Evolutionary conservation across 2,329 filamentous ascomycete species (phyloP).

Genomic region (Capronia americana): DNA sequence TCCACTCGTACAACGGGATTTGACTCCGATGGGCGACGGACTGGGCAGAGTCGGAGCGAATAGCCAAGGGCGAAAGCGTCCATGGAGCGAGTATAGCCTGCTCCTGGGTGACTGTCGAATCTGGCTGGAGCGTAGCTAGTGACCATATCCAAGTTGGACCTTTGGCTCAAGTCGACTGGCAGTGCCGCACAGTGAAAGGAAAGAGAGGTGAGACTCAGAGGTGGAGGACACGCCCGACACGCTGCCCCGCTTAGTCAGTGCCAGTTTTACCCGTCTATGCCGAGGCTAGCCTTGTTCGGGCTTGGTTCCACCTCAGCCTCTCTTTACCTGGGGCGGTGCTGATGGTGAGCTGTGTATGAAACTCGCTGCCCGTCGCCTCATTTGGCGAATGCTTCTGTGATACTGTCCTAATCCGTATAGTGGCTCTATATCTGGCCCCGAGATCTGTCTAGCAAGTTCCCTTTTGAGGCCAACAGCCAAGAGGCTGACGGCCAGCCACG

Average conservation of each 20-base stretch:
- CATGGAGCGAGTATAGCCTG: not conserved
- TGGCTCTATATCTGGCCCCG: conserved; percentile 21
- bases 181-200: not conserved
- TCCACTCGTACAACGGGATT: conserved; percentile 2
- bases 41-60: conserved; percentile 1
- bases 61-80: not conserved
- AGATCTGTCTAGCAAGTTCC: not conserved
- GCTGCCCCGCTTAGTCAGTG: conserved; percentile 26
- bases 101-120: not conserved
- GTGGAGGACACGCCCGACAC: not conserved
- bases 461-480: conserved; percentile 5
- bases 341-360: conserved; percentile 10
- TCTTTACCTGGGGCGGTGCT: conserved; percentile 23
- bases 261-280: conserved; percentile 13
- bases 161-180: not conserved
- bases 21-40: conserved; percentile 4
- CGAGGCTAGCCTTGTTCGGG: conserved; percentile 26
- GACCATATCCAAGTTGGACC: not conserved
- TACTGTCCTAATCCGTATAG: conserved; percentile 17
- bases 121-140: not conserved
- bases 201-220: not conserved
- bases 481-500: conserved; percentile 27
- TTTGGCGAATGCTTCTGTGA: conserved; percentile 2
- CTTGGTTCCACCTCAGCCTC: conserved; percentile 27
- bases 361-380: conserved; percentile 19